A percentile compares a stretch with the other conserved stretches of the same genome.
Conservation (phyloP, 345 rosid genomes). For the Brassica nigra region DNA sequence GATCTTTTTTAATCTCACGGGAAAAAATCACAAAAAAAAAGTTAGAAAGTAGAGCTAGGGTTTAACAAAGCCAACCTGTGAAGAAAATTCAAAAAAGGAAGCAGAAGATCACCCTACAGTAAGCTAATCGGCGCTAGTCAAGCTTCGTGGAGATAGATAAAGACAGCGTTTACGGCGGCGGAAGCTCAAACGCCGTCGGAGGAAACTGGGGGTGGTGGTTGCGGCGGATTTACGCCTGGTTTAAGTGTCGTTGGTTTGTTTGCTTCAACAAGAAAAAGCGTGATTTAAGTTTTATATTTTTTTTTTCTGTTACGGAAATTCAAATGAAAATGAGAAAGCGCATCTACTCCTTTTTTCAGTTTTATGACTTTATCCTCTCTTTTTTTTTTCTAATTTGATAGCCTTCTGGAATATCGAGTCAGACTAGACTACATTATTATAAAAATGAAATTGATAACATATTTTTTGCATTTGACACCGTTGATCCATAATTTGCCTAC, state of each 20-base stretch:
- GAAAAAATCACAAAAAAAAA: not conserved
- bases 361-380: not conserved
- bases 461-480: not conserved
- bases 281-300: not conserved
- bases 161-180: not conserved
- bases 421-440: constrained; percentile 14
- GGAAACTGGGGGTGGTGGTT: constrained; percentile 1
- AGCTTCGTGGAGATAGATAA: not conserved
- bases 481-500: constrained; percentile 18
- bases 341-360: not conserved
- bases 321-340: constrained; percentile 11
- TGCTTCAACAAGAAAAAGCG: constrained; percentile 26
- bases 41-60: constrained; percentile 32
- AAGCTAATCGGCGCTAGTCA: constrained; percentile 12
- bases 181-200: constrained; percentile 29
- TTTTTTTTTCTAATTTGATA: not conserved
- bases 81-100: not conserved
- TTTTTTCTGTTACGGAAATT: constrained; percentile 23
- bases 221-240: constrained; percentile 6
- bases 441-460: not conserved
- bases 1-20: constrained; percentile 19
- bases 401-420: constrained; percentile 37
- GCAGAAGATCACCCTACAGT: not conserved
- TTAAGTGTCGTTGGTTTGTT: constrained; percentile 28
- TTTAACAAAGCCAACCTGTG: constrained; percentile 36